Conservation (phyloP, 306 rosid species). For the Crataegus laevigata region DNA sequence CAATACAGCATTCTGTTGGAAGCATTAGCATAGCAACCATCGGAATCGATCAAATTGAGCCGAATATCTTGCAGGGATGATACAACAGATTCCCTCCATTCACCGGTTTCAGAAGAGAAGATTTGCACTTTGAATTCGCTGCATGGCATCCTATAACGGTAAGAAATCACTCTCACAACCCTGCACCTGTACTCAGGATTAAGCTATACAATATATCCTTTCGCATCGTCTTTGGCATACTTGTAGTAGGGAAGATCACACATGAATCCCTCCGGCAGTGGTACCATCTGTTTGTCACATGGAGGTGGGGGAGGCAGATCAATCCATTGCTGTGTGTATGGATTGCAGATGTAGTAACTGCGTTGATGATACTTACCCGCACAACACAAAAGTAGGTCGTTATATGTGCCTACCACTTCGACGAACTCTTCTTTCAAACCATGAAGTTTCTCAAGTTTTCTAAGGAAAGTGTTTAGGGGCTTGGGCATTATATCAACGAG, state of each 20-base stretch:
- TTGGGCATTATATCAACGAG: not conserved
- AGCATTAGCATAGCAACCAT: not conserved
- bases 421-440: not conserved
- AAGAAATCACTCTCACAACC: not conserved
- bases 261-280: not conserved
- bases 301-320: not conserved
- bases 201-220: not conserved
- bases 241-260: not conserved
- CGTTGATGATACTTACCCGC: not conserved
- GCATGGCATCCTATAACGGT: not conserved
- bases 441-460: not conserved
- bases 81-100: not conserved
- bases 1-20: not conserved
- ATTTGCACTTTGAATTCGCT: not conserved
- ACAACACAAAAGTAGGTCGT: not conserved
- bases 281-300: not conserved
- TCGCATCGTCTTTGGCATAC: not conserved
- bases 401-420: not conserved
- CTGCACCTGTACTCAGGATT: not conserved
- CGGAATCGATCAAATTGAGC: not conserved
- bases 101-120: not conserved
- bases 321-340: not conserved
- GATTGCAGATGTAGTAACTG: not conserved
- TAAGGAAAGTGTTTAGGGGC: not conserved
- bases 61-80: not conserved